Percentiles rank a stretch among this genome's conserved stretches.
phyloP scores from a whole-genome alignment of 2,329 filamentous ascomycete species.

The Zasmidium angulare region DNA sequence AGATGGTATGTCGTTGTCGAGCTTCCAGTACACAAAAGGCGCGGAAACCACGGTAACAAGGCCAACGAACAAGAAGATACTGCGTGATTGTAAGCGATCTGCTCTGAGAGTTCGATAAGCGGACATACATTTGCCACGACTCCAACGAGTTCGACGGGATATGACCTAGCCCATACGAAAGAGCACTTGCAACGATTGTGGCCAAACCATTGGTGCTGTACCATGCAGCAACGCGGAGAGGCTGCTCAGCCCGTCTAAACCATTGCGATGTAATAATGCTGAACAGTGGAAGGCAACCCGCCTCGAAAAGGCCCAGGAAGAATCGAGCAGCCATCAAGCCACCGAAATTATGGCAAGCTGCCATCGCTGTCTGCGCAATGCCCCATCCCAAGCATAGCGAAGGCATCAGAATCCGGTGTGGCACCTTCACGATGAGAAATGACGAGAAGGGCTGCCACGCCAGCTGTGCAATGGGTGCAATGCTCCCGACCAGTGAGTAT shows the following conservation, averaged over 20 bases:
- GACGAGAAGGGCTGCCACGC: conserved; percentile 66
- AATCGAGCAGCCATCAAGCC: conserved; percentile 63
- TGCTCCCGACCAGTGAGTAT: conserved; percentile 49
- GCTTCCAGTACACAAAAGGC: conserved; percentile 59
- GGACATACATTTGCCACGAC: conserved; percentile 40
- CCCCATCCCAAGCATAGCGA: conserved; percentile 65
- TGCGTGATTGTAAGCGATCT: conserved; percentile 54
- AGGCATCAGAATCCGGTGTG: conserved; percentile 65
- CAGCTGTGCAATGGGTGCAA: conserved; percentile 54
- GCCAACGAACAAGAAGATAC: conserved; percentile 62
- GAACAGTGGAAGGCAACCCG: conserved; percentile 65
- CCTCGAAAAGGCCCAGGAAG: conserved; percentile 66
- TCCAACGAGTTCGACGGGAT: conserved; percentile 21
- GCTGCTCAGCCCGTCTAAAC: conserved; percentile 31
- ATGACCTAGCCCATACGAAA: conserved; percentile 25
- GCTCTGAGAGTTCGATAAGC: conserved; percentile 32
- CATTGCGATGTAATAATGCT: conserved; percentile 45
- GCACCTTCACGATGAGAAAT: conserved; percentile 61
- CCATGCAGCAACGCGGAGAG: conserved; percentile 27
- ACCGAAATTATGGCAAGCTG: conserved; percentile 58
- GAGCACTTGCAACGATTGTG: conserved; percentile 23
- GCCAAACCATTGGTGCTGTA: conserved; percentile 28
- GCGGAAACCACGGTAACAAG: conserved; percentile 59
- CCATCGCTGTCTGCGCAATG: conserved; percentile 58
- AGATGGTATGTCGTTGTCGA: conserved; percentile 60